phyloP scores from a whole-genome alignment of 805 yeast species.

The Candida palmyrensis region DNA sequence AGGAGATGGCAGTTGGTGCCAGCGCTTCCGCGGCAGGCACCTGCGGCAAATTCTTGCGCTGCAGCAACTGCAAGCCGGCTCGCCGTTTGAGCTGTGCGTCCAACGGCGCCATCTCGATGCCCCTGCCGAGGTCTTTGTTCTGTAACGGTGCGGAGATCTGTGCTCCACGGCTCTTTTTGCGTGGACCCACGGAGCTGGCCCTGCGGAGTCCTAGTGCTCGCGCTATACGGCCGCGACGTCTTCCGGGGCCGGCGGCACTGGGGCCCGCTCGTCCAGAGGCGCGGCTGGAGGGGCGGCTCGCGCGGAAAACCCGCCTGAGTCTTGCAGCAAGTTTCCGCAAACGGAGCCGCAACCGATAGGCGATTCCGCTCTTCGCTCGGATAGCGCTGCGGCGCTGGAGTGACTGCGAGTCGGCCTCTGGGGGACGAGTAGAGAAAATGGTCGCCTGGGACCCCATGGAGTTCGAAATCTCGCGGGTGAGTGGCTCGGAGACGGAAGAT shows the following conservation, averaged over 20 bases:
- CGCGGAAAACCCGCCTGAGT: constrained; percentile 12
- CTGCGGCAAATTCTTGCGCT: constrained; percentile 23
- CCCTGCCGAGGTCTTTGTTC: background rate
- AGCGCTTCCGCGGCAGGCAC: constrained; percentile 8
- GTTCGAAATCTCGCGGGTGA: constrained; percentile 23
- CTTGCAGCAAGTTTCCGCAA: constrained; percentile 19
- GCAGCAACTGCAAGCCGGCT: constrained; percentile 17
- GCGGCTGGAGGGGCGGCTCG: constrained; percentile 7
- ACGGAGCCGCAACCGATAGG: constrained; percentile 26
- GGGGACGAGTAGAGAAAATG: constrained; percentile 34
- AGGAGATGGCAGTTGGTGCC: constrained; percentile 2
- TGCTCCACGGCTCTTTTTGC: background rate
- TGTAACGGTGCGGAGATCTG: background rate
- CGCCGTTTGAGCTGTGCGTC: constrained; percentile 28
- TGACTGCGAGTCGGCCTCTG: constrained; percentile 4
- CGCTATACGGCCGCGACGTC: no score
- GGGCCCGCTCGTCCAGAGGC: background rate
- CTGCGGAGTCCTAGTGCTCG: no score
- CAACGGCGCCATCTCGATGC: constrained; percentile 25
- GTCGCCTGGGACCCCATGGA: constrained; percentile 42
- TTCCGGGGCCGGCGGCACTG: no score
- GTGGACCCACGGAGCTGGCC: background rate
- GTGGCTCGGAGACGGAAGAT: constrained; percentile 7
- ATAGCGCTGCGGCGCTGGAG: constrained; percentile 28
- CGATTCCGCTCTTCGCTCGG: constrained; percentile 27